Base-by-base conservation (phyloP, 2,329 filamentous ascomycete genomes). In the Beauveria asiatica region DNA sequence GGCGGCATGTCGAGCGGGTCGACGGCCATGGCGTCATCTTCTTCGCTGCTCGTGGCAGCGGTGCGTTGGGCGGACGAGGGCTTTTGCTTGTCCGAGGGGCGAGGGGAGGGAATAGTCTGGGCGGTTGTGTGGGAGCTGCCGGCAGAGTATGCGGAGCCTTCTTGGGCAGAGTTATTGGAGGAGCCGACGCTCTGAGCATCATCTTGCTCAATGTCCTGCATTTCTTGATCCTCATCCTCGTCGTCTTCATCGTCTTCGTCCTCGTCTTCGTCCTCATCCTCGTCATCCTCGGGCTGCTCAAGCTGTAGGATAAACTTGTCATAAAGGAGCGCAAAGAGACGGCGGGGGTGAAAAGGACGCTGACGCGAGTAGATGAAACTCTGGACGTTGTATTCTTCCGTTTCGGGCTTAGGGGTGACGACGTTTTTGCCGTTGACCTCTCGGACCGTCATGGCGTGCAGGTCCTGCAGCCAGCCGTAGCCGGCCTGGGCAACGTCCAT, bases 341-440 rank as follows among this genome's bases (percentile, higher is more conserved):
- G 68, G 1, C 69, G 69, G 0, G 80, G 80, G 45, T 82, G 76
- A 58, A 82, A 81, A 0, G 84, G 84, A 0, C 81, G 74, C 8
- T 82, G 76, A 0, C 83, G 80, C 1, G 78, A 76, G 68, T 90
- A 90, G 13, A 90, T 83, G 64, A 89, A 89, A 67, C 83, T 90
- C 41, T 83, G 80, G 11, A 90, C 86, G 8, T 85, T 85, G 67
- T 89, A 89, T 76, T 89, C 87, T 59, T 89, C 78, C 0, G 86
- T 89, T 72, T 90, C 87, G 0, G 87, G 87, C 67, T 83, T 88
- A 0, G 85, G 85, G 0, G 83, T 84, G 54, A 86, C 68, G 2
- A 80, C 78, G 27, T 83, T 82, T 17, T 71, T 71, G 0, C 76
- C 77, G 50, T 78, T 78, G 41, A 78, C 73, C 66, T 85, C 80